Evolutionary conservation across 768 basidiomycete species (phyloP), one percentile per base, ranked within the genome.

Genomic region (Zangia roseola): DNA sequence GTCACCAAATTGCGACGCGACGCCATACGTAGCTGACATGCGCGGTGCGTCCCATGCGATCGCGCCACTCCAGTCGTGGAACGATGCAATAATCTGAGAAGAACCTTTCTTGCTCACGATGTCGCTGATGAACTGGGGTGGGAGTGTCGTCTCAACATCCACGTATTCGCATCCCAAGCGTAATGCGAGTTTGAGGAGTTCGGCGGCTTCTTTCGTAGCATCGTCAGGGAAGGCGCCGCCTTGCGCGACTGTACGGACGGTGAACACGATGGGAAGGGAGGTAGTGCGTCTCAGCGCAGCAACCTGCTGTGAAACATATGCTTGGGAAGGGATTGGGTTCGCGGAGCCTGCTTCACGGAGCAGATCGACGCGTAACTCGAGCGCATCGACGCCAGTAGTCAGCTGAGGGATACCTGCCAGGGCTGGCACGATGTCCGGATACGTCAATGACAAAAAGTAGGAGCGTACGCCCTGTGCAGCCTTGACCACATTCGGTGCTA

Each of bases 341-440:
- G 75, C 63, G n/a, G 70, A 63, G 40, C 77, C 78, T 0, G 70
- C 58, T 19, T 61, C 81, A 14, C 80, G 82, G 17, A 99, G 76
- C 8, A 98, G 78, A 65, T 99, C 97, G 10, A 93, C 94, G 10
- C 95, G 84, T n/a, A 98, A 64, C 67, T 99, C 97, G 50, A 98
- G 70, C 0, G 94, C 95, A 60, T 98, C 94, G 7, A 85, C 89
- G 5, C 97, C 97, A 16, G 81, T 75, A 0, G 81, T 81, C 50
- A 99, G 68, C 37, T 86, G 80, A 19, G 89, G 82, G 35, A 98
- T 78, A 43, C 80, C 65, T 14, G 75, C 67, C 35, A 93, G 73
- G 0, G 87, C 85, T 5, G 81, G 80, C 0, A 77, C 82, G 54
- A 97, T 63, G 62, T 97, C 91, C 1, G 95, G 92, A 70, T 91